Conservation (phyloP, 2,329 filamentous ascomycete species). For the Didymella pomorum region DNA sequence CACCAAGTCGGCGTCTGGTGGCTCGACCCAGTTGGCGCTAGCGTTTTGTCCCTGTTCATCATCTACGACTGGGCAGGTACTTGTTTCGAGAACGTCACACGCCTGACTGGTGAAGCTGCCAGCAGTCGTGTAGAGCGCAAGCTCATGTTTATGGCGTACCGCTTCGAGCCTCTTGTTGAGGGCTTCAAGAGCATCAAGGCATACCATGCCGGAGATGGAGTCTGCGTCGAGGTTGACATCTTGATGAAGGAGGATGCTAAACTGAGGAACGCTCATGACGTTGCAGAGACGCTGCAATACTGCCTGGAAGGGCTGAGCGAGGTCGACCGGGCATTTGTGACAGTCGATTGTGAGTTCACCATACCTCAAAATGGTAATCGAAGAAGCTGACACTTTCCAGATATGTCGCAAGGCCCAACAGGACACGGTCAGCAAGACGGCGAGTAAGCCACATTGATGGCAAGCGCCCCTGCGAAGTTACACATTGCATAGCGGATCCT, state of each 20-base stretch:
- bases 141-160: conserved; percentile 66
- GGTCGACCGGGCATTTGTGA: conserved; percentile 62
- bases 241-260: conserved; percentile 63
- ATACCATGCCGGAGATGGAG: conserved; percentile 69
- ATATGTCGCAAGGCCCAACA: conserved; percentile 37
- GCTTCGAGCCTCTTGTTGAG: conserved; percentile 62
- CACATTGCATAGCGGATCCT: conserved; percentile 10
- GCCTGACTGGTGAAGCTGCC: conserved; percentile 66
- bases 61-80: conserved; percentile 74
- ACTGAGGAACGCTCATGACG: conserved; percentile 64
- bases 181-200: conserved; percentile 64
- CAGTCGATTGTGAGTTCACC: conserved; percentile 56
- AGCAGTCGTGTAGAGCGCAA: conserved; percentile 62
- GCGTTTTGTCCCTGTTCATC: conserved; percentile 70
- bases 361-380: not conserved
- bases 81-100: conserved; percentile 65
- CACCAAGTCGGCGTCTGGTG: conserved; percentile 68
- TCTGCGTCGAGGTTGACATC: conserved; percentile 70
- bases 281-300: conserved; percentile 70
- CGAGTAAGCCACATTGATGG: conserved; percentile 1
- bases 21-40: conserved; percentile 70
- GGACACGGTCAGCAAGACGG: conserved; percentile 30
- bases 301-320: conserved; percentile 64
- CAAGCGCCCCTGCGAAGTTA: not conserved
- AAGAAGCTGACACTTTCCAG: conserved; percentile 23